Evolutionary conservation across 768 basidiomycete species (phyloP).

Genomic region (Hebeloma cylindrosporum): DNA sequence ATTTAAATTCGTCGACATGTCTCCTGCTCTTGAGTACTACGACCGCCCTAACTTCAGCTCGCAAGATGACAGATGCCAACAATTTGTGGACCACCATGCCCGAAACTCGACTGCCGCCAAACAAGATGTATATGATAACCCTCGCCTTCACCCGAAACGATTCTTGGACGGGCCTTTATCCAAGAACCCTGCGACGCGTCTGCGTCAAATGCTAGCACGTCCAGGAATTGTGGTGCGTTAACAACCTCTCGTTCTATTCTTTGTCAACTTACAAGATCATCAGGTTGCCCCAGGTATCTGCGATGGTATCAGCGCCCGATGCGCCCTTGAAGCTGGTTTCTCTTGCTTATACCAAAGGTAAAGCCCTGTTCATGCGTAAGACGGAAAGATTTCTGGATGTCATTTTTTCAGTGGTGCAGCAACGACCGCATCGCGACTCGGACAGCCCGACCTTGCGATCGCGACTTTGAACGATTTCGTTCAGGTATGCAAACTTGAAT

Average conservation of each 20-base stretch:
- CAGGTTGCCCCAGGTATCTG: conserved; percentile 79
- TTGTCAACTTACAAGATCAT: background rate
- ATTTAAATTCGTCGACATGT: no score
- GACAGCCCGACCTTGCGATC: conserved; percentile 78
- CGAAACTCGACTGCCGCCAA: background rate
- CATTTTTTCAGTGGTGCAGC: conserved; percentile 57
- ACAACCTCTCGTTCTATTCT: background rate
- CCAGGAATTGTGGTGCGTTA: conserved; percentile 72
- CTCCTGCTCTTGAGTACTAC: conserved; percentile 1
- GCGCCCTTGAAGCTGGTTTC: conserved; percentile 82
- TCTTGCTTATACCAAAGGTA: conserved; percentile 76
- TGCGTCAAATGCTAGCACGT: conserved; percentile 67
- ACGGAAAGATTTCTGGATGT: background rate
- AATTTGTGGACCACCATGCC: conserved; percentile 2
- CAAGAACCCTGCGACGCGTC: conserved; percentile 64
- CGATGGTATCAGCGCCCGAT: conserved; percentile 78
- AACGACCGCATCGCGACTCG: conserved; percentile 76
- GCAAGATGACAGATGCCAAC: conserved; percentile 1
- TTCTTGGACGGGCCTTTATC: conserved; percentile 71
- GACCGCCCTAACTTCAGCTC: background rate
- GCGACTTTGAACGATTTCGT: conserved; percentile 79
- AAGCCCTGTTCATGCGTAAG: conserved; percentile 1
- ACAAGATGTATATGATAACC: conserved; percentile 51
- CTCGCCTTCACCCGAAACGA: conserved; percentile 68
- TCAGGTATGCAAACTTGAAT: conserved; percentile 36